Conservation (phyloP, 768 basidiomycete species). For the Aureoboletus auriporus region DNA sequence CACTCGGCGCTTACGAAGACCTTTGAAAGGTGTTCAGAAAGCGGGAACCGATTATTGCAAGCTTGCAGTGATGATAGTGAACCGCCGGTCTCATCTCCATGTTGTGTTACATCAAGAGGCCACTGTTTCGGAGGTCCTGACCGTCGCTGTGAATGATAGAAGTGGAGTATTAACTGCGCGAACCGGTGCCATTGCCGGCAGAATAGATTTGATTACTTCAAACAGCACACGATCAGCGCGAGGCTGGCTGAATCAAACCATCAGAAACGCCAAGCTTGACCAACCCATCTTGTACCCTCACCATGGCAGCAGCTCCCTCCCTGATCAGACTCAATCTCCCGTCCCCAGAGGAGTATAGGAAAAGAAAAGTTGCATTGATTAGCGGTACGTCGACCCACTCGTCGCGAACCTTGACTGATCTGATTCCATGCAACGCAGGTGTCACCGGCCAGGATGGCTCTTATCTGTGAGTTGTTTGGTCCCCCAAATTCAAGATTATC, state of each 20-base stretch:
- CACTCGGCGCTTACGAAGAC: too few species aligned
- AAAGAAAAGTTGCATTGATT: conserved; percentile 91
- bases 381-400: conserved; percentile 53
- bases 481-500: background rate
- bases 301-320: conserved; percentile 15
- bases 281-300: background rate
- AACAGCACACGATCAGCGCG: conserved; percentile 1
- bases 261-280: too few species aligned
- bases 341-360: conserved; percentile 75
- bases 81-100: too few species aligned
- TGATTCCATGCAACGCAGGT: conserved; percentile 44
- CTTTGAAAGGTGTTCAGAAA: too few species aligned
- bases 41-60: too few species aligned
- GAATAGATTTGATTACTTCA: background rate
- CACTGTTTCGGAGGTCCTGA: too few species aligned
- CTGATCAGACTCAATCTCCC: conserved; percentile 59
- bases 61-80: too few species aligned
- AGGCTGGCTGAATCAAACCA: too few species aligned
- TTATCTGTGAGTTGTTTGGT: conserved; percentile 67
- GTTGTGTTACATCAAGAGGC: too few species aligned
- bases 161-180: too few species aligned
- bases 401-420: conserved; percentile 5
- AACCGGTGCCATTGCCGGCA: too few species aligned
- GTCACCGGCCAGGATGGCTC: conserved; percentile 97
- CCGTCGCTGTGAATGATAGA: too few species aligned